Base-by-base conservation (phyloP, 2,329 filamentous ascomycete genomes). In the Claviceps sp. region DNA sequence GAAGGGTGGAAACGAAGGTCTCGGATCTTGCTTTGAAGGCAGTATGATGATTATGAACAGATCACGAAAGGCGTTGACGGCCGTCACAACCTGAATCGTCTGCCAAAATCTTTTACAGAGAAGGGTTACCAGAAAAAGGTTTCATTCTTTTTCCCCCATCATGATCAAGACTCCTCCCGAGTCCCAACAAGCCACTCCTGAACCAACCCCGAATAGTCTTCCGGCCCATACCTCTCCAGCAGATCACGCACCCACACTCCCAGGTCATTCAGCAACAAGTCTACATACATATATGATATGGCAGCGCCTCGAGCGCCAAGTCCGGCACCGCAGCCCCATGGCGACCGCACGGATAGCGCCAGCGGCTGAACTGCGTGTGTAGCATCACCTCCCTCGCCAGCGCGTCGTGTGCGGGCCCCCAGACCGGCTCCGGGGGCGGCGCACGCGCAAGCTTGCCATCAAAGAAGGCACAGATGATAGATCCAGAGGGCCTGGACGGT, bases 291-390 rank as follows among this genome's bases (percentile, higher is more conserved):
- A n/a, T n/a, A n/a, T n/a, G n/a, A n/a, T n/a, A 49, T 6, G 47
- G 47, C 13, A 49, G 22, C 37, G 47, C 88, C 81, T 91, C 86
- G 59, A 90, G 89, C 11, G 86, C 82, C 56, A 89, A 81, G 61
- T 87, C 85, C 0, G 82, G 82, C 49, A 76, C 69, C 60, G 71
- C 73, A 17, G 68, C 71, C 0, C 84, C 84, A 57, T 80, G 82
- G 20, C 20, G 17, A 0, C 83, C 84, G 2, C 70, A 75, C 1
- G 82, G 79, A 56, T 85, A 85, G n/a, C 85, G 74, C 76, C 82
- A 83, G 53, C 74, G 78, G 1, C 82, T 82, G 62, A 83, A 91
- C 45, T 84, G 78, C 1, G 75, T 80, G 59, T 84, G 73, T 23
- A 88, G 67, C 45, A 82, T 74, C 0, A 82, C 78, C 57, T 83